Evolutionary conservation across 768 basidiomycete species (phyloP).

Genomic region (Cystoderma amianthinum): DNA sequence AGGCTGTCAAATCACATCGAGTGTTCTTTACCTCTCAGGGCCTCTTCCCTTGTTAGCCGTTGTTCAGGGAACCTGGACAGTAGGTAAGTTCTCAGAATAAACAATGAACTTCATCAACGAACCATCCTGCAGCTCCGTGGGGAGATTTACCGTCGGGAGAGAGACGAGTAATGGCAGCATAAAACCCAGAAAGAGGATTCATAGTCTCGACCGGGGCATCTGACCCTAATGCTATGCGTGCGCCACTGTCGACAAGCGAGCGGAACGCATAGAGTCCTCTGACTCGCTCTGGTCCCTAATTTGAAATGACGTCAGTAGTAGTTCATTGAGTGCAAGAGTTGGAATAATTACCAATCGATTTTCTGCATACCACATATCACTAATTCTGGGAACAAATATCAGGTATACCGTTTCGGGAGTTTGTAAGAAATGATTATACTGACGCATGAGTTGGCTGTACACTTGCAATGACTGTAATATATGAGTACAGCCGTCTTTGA

Average conservation of each 20-base stretch:
- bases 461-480: slow-evolving; percentile 70
- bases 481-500: no score
- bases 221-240: slow-evolving; percentile 72
- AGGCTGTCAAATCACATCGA: background rate
- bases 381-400: slow-evolving; percentile 31
- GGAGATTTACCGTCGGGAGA: slow-evolving; percentile 69
- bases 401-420: background rate
- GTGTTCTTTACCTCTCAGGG: slow-evolving; percentile 50
- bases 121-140: slow-evolving; percentile 83
- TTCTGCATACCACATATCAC: slow-evolving; percentile 89
- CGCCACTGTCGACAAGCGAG: slow-evolving; percentile 56
- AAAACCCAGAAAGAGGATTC: slow-evolving; percentile 81
- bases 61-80: slow-evolving; percentile 73
- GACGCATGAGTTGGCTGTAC: slow-evolving; percentile 88
- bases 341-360: slow-evolving; percentile 55
- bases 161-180: slow-evolving; percentile 79
- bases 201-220: slow-evolving; percentile 88
- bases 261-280: slow-evolving; percentile 86
- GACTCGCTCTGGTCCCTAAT: slow-evolving; percentile 75
- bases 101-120: slow-evolving; percentile 13
- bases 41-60: slow-evolving; percentile 67
- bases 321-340: background rate
- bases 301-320: slow-evolving; percentile 3
- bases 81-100: background rate
- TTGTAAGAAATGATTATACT: slow-evolving; percentile 18